A percentile compares a stretch with the other conserved stretches of the same genome.
Conservation (phyloP, 2,329 filamentous ascomycete species). For the Byssothecium circinans region DNA sequence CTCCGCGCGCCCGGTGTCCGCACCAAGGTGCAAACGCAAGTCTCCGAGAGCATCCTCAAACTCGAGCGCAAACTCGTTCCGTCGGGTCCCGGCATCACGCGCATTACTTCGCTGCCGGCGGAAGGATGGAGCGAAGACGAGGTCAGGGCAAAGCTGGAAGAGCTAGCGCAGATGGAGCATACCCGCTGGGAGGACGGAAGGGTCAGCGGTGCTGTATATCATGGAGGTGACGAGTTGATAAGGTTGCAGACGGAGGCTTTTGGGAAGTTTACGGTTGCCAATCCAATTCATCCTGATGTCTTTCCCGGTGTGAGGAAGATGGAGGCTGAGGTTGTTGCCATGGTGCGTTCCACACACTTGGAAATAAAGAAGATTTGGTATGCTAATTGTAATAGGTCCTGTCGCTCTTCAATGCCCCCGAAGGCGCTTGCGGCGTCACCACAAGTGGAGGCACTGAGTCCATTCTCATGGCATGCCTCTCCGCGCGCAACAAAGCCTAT, state of each 20-base stretch:
- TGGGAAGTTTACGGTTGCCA: constrained; percentile 90
- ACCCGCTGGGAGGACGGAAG: constrained; percentile 95
- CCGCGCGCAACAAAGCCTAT: constrained; percentile 85
- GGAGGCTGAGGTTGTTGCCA: constrained; percentile 96
- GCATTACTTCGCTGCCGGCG: constrained; percentile 76
- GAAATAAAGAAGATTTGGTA: not conserved
- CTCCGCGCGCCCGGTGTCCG: constrained; percentile 84
- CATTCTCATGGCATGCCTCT: constrained; percentile 92
- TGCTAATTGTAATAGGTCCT: constrained; percentile 53
- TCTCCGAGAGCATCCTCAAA: constrained; percentile 77
- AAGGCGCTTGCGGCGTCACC: constrained; percentile 82
- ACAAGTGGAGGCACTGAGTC: constrained; percentile 95
- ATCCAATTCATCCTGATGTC: constrained; percentile 96
- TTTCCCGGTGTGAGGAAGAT: constrained; percentile 98
- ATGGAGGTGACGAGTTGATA: constrained; percentile 81
- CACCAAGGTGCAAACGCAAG: constrained; percentile 79
- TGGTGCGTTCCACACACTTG: constrained; percentile 62
- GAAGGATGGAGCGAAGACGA: constrained; percentile 81
- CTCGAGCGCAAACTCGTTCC: constrained; percentile 83
- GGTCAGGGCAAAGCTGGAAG: constrained; percentile 76
- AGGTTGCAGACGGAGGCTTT: constrained; percentile 90
- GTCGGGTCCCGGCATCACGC: constrained; percentile 67
- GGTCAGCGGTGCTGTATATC: constrained; percentile 94
- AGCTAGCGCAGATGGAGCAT: constrained; percentile 83
- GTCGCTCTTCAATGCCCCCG: constrained; percentile 83